Percentiles rank a stretch among this genome's conserved stretches.
phyloP scores from a whole-genome alignment of 768 basidiomycete genomes.

The Postia placenta region DNA sequence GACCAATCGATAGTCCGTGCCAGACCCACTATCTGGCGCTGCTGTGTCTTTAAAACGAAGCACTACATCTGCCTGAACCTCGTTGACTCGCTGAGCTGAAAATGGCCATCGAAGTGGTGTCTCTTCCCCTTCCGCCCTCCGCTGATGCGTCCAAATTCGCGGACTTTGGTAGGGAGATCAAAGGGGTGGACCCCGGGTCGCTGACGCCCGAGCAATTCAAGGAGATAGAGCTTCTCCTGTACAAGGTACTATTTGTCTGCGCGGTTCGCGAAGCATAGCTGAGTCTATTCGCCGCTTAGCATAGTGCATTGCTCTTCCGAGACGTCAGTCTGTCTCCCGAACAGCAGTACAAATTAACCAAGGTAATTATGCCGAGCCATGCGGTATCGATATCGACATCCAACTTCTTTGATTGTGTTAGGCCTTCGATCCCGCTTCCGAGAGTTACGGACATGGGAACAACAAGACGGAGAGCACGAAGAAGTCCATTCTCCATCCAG shows the following conservation, averaged over 20 bases:
- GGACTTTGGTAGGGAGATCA: conserved; percentile 74
- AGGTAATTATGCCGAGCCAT: conserved; percentile 38
- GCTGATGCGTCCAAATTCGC: conserved; percentile 62
- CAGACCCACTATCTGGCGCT: no score
- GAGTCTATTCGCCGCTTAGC: conserved; percentile 31
- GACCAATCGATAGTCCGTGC: no score
- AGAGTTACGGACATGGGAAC: conserved; percentile 82
- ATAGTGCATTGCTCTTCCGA: conserved; percentile 72
- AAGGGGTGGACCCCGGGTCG: conserved; percentile 60
- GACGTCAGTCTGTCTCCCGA: conserved; percentile 65
- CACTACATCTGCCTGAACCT: no score
- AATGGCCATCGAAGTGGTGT: conserved; percentile 64
- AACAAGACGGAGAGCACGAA: conserved; percentile 72
- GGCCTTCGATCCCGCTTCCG: conserved; percentile 68
- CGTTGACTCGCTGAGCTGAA: background rate
- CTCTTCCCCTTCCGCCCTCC: conserved; percentile 67
- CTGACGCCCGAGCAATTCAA: conserved; percentile 56
- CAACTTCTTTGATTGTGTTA: conserved; percentile 20
- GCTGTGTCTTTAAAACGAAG: no score
- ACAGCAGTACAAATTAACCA: conserved; percentile 80
- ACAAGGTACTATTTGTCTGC: conserved; percentile 42
- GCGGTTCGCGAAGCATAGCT: no score
- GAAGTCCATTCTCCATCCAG: conserved; percentile 82
- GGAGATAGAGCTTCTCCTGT: conserved; percentile 65
- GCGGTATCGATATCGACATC: background rate